Percentiles rank a stretch among this genome's conserved stretches.
Evolutionary conservation across 352 stramenopile species (phyloP).

Genomic region (Pythium plurisporium): DNA sequence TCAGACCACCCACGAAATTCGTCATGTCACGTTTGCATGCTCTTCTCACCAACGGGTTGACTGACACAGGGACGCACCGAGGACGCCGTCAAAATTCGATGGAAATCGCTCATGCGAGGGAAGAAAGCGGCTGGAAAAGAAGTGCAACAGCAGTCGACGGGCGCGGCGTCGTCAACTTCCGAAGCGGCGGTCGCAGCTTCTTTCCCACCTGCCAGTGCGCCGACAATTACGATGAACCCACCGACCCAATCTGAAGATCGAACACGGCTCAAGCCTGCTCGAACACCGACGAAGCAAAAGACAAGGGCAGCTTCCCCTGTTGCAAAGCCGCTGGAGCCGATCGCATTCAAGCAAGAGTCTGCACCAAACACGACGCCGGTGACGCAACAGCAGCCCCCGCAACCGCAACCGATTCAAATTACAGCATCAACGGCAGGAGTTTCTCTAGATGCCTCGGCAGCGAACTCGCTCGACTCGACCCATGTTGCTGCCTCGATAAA

Average conservation of each 20-base stretch:
- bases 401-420: constrained; percentile 10
- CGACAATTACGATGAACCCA: neutral
- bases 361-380: neutral
- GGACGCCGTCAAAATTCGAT: constrained; percentile 92
- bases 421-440: neutral
- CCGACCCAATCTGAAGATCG: neutral
- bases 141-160: constrained; percentile 31
- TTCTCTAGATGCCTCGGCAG: neutral
- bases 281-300: constrained; percentile 41
- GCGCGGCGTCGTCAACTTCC: neutral
- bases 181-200: neutral
- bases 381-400: neutral
- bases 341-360: constrained; percentile 15
- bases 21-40: neutral
- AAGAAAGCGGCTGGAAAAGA: constrained; percentile 66
- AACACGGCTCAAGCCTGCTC: constrained; percentile 24
- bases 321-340: constrained; percentile 21
- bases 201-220: neutral
- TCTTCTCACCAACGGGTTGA: neutral
- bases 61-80: constrained; percentile 79
- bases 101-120: constrained; percentile 88
- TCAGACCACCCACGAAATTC: constrained; percentile 15
- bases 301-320: constrained; percentile 31
- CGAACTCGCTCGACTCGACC: constrained; percentile 20
- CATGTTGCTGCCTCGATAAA: constrained; percentile 33